Evolutionary conservation across 768 basidiomycete species (phyloP), one percentile per base, ranked within the genome.

Genomic region (Collybia mongolica): DNA sequence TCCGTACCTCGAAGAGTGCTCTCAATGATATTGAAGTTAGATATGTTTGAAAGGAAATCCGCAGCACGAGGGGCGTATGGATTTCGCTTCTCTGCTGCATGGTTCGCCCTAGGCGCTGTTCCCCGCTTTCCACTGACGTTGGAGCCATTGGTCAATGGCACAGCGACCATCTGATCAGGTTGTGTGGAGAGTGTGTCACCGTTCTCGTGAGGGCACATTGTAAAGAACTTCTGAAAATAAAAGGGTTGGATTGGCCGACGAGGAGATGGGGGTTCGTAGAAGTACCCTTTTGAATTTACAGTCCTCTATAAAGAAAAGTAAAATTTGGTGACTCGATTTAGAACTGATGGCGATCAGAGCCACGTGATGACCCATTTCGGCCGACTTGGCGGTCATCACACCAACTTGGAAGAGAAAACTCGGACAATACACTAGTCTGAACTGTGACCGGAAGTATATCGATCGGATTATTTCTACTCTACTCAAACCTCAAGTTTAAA

Each of bases 11-110:
- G 77, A 51, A 98, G 82, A 3, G 96, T 98, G 60, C 90, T 93
- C 73, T 98, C 94, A 64, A 98, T 98, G 71, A 97, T 98, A 69
- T 86, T 91, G 72, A 93, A 94, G 74, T 93, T 93, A 40, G 85
- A 92, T 61, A 92, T 72, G 66, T 97, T 97, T 67, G 88, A 94
- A 55, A 96, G 72, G 68, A 95, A 95, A 68, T 96, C 93, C 18
- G 90, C 83, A 14, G 90, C 90, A n/a, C 93, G 82, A 9, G 93
- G 86, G 29, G 89, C 93, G 65, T 96, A 96, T 12, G 91, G 88
- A 65, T 93, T 93, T 50, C 73, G 68, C 17, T 64, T 72, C 51
- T 76, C 79, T 44, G 71, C 66, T 20, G 74, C 65, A 41, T 69
- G 67, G 24, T 70, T 68, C 38, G 60, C 53, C 37, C 63, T 52